Evolutionary conservation across 176 grass and related monocot genomes (phyloP).

Genomic region (Phyllostachys edulis): DNA sequence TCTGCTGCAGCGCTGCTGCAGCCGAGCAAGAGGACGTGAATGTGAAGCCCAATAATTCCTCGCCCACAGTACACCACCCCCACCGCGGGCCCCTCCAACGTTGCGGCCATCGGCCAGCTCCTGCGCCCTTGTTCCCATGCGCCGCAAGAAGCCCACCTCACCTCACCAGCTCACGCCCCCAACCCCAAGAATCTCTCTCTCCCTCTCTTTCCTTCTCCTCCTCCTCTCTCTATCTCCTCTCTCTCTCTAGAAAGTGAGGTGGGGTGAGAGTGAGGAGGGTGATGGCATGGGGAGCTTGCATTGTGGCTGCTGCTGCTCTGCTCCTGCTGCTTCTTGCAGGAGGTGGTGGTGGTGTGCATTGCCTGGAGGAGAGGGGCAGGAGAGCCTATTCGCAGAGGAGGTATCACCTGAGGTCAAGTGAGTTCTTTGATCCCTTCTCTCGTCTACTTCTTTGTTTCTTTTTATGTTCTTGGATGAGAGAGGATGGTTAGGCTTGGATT

Average conservation of each 20-base stretch:
- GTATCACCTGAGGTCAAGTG: slow-evolving; percentile 55
- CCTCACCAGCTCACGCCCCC: slow-evolving; percentile 28
- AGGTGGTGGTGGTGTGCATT: slow-evolving; percentile 32
- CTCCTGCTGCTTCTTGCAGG: slow-evolving; percentile 13
- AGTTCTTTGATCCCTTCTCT: slow-evolving; percentile 8
- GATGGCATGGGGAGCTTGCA: slow-evolving; percentile 41
- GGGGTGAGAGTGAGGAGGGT: background rate
- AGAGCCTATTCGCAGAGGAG: slow-evolving; percentile 23
- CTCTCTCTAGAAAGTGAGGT: background rate
- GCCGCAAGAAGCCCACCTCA: slow-evolving; percentile 45
- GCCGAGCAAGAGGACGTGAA: slow-evolving; percentile 49
- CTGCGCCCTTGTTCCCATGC: slow-evolving; percentile 70
- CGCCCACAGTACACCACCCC: slow-evolving; percentile 12
- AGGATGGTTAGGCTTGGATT: background rate
- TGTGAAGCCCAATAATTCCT: slow-evolving; percentile 80
- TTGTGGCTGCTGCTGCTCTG: slow-evolving; percentile 14
- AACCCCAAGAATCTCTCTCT: slow-evolving; percentile 56
- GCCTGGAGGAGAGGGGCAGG: slow-evolving; percentile 25
- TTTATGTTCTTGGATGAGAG: background rate
- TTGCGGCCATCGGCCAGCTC: slow-evolving; percentile 43
- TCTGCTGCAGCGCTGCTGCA: slow-evolving; percentile 22
- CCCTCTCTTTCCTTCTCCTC: background rate
- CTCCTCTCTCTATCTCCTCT: background rate
- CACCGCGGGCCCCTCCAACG: background rate
- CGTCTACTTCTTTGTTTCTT: background rate